A percentile compares a stretch with the other conserved stretches of the same genome.
phyloP scores from a whole-genome alignment of 2,329 filamentous ascomycete genomes.

The Calycina marina region DNA sequence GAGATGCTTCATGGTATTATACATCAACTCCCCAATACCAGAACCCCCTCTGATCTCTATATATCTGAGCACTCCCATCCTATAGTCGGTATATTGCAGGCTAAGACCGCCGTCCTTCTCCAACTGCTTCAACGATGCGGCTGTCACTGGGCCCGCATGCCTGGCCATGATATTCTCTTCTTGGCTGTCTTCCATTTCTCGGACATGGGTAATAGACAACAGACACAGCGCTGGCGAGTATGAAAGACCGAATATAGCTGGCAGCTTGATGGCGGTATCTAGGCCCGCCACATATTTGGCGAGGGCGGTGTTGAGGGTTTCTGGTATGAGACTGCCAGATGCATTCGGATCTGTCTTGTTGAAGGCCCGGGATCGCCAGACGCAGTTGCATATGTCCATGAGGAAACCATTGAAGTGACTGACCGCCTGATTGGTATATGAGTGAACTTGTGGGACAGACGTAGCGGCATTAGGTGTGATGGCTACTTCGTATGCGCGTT shows the following conservation, averaged over 20 bases:
- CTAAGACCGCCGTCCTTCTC: conserved; percentile 49
- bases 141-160: conserved; percentile 56
- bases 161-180: conserved; percentile 29
- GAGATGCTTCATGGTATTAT: conserved; percentile 66
- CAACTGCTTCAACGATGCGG: conserved; percentile 47
- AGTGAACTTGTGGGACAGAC: conserved; percentile 16
- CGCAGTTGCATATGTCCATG: conserved; percentile 74
- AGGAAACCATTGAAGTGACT: conserved; percentile 68
- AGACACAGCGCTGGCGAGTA: conserved; percentile 41
- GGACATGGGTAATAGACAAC: conserved; percentile 39
- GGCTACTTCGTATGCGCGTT: conserved; percentile 55
- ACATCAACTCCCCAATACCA: conserved; percentile 59
- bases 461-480: conserved; percentile 28
- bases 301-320: conserved; percentile 30
- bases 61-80: conserved; percentile 54
- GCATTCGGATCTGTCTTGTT: conserved; percentile 46
- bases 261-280: conserved; percentile 32
- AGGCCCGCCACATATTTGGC: conserved; percentile 33
- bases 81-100: conserved; percentile 60
- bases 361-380: conserved; percentile 67
- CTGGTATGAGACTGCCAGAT: conserved; percentile 34
- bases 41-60: conserved; percentile 47
- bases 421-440: conserved; percentile 45
- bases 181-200: conserved; percentile 40
- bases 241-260: conserved; percentile 41